These are phyloP conservation scores for Dipodascus geniculatus DNA, from an alignment of 805 yeast species.

Conservation along the genomic window DNA sequence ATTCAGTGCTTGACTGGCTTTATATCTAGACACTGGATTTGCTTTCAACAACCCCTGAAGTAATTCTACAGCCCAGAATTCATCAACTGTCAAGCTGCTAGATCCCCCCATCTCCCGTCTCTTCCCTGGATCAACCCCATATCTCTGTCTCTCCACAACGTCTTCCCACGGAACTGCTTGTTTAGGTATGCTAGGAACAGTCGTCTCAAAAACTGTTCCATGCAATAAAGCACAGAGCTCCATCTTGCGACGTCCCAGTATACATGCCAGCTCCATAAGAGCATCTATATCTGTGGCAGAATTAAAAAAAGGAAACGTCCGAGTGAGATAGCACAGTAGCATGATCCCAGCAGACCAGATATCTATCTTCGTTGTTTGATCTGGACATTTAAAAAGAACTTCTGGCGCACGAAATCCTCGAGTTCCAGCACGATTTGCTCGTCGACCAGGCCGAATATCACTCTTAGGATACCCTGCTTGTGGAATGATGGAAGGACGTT, in stretches of 20 bases:
- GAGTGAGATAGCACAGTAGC: conserved; percentile 59
- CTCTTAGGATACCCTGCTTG: conserved; percentile 72
- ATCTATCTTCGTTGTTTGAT: conserved; percentile 73
- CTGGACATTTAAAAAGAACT: conserved; percentile 73
- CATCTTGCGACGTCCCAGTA: conserved; percentile 68
- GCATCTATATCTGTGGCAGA: conserved; percentile 93
- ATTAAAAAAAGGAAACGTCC: conserved; percentile 87
- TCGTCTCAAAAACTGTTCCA: conserved; percentile 76
- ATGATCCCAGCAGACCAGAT: conserved; percentile 92
- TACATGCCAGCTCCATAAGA: conserved; percentile 64
- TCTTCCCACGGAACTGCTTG: conserved; percentile 29
- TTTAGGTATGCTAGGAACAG: conserved; percentile 39
- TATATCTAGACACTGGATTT: background rate
- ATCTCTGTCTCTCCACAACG: conserved; percentile 27
- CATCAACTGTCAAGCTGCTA: background rate
- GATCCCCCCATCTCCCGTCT: background rate
- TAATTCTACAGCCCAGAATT: conserved; percentile 2
- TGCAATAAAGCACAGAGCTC: conserved; percentile 71
- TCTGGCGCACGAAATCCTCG: conserved; percentile 94
- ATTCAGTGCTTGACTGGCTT: background rate
- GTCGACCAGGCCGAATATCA: conserved; percentile 75
- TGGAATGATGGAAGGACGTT: conserved; percentile 19
- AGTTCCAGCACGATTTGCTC: conserved; percentile 96
- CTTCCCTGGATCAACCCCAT: conserved; percentile 6
- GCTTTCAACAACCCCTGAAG: background rate